Evolutionary conservation across 106 monocot genomes (phyloP).

Genomic region (Allium sativum): DNA sequence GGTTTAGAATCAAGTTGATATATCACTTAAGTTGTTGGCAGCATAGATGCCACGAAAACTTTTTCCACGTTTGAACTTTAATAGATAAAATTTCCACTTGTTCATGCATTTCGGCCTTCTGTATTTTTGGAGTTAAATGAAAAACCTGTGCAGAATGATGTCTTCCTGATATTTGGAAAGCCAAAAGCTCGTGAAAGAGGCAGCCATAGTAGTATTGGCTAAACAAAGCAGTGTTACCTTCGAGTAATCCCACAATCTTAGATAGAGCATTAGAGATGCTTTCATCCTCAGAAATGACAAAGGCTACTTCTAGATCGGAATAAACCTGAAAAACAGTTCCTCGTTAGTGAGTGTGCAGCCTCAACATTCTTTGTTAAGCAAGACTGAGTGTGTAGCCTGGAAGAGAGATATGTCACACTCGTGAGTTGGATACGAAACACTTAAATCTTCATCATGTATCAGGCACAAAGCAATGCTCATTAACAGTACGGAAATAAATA

Average conservation of each 20-base stretch:
- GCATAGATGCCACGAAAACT: too few relatives aligned
- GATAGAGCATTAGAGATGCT: constrained; percentile 47
- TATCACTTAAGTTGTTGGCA: too few relatives aligned
- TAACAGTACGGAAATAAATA: too few relatives aligned
- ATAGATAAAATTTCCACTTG: background rate
- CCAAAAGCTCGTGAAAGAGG: constrained; percentile 82
- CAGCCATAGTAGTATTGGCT: constrained; percentile 93
- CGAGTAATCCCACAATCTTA: constrained; percentile 70
- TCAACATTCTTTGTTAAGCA: too few relatives aligned
- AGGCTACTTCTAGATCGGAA: constrained; percentile 92
- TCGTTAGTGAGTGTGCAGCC: too few relatives aligned
- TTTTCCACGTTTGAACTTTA: too few relatives aligned
- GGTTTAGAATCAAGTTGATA: too few relatives aligned
- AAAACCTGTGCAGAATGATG: constrained; percentile 46
- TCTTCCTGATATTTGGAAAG: constrained; percentile 75
- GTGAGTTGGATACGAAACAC: too few relatives aligned
- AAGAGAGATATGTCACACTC: too few relatives aligned
- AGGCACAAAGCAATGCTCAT: too few relatives aligned
- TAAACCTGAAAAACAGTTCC: constrained; percentile 49
- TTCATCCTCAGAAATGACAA: constrained; percentile 78
- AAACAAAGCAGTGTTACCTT: constrained; percentile 65
- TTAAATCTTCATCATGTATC: too few relatives aligned
- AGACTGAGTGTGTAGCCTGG: too few relatives aligned
- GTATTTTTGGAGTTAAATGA: background rate
- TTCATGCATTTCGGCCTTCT: background rate